Percentiles rank a stretch among this genome's conserved stretches.
These are phyloP conservation scores for Geotrichum cucujoidarum DNA, from an alignment of 1,139 yeast species.

Conservation along the genomic window DNA sequence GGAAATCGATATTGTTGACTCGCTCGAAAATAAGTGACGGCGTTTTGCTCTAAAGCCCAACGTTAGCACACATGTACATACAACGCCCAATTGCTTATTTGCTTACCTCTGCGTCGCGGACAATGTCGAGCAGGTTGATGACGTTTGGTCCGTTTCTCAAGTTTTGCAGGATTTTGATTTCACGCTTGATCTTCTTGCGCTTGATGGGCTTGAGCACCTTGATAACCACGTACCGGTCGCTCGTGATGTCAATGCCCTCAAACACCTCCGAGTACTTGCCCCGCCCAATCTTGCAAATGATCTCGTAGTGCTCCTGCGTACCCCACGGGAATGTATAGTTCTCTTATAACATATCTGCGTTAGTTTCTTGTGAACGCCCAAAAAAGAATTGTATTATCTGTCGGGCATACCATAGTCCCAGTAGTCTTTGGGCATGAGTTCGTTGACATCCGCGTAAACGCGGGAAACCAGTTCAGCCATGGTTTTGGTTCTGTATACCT, in stretches of 20 bases:
- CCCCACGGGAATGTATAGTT: slow-evolving; percentile 48
- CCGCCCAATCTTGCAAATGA: slow-evolving; percentile 79
- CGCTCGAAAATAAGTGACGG: slow-evolving; percentile 88
- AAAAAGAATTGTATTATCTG: no score
- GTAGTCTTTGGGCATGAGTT: slow-evolving; percentile 66
- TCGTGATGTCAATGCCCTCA: slow-evolving; percentile 52
- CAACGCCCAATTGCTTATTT: background rate
- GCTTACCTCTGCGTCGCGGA: slow-evolving; percentile 51
- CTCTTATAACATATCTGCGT: no score
- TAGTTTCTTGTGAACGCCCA: background rate
- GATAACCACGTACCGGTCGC: slow-evolving; percentile 49
- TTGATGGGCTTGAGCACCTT: slow-evolving; percentile 93
- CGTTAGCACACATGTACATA: background rate
- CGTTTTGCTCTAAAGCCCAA: slow-evolving; percentile 52
- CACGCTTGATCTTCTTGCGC: slow-evolving; percentile 86
- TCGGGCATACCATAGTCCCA: slow-evolving; percentile 63
- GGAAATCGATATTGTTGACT: slow-evolving; percentile 78
- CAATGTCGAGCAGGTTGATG: slow-evolving; percentile 68
- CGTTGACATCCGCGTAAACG: slow-evolving; percentile 78
- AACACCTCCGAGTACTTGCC: slow-evolving; percentile 95
- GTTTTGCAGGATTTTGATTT: slow-evolving; percentile 80
- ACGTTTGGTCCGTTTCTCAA: slow-evolving; percentile 77
- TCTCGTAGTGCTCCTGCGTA: slow-evolving; percentile 69
- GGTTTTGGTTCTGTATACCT: no score
- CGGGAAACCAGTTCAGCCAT: slow-evolving; percentile 46